phyloP scores from a whole-genome alignment of 2,329 filamentous ascomycete genomes.

The Botrytis pseudocinerea region DNA sequence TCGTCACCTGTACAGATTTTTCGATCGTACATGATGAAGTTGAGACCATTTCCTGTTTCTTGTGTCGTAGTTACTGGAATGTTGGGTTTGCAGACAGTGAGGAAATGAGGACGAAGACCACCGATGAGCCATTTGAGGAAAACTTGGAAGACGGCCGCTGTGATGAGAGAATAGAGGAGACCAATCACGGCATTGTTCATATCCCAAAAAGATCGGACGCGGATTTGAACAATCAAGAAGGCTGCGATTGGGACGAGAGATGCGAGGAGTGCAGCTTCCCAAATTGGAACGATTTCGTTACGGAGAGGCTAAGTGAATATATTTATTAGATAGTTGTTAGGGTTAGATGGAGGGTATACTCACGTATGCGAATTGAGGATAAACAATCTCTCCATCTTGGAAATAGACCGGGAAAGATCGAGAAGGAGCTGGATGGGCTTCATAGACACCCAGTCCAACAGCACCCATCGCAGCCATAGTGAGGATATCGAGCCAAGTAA shows the following conservation, averaged over 20 bases:
- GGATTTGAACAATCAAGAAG: conserved; percentile 66
- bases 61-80: conserved; percentile 45
- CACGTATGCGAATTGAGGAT: conserved; percentile 66
- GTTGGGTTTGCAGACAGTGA: conserved; percentile 66
- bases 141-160: conserved; percentile 71
- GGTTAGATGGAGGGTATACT: conserved; percentile 43
- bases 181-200: conserved; percentile 71
- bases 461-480: conserved; percentile 67
- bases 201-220: conserved; percentile 68
- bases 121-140: conserved; percentile 76
- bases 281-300: conserved; percentile 71
- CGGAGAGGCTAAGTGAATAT: conserved; percentile 49
- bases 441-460: conserved; percentile 66
- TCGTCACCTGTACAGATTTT: conserved; percentile 68
- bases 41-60: conserved; percentile 52
- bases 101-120: conserved; percentile 70
- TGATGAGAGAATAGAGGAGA: conserved; percentile 68
- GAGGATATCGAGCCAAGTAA: conserved; percentile 65
- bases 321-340: not conserved
- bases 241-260: conserved; percentile 64
- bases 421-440: conserved; percentile 63
- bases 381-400: conserved; percentile 65
- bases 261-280: conserved; percentile 66
- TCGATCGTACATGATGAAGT: conserved; percentile 65
- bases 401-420: conserved; percentile 71